These are phyloP conservation scores for Gymnopilus junonius DNA, from an alignment of 768 basidiomycete species.

Conservation along the genomic window DNA sequence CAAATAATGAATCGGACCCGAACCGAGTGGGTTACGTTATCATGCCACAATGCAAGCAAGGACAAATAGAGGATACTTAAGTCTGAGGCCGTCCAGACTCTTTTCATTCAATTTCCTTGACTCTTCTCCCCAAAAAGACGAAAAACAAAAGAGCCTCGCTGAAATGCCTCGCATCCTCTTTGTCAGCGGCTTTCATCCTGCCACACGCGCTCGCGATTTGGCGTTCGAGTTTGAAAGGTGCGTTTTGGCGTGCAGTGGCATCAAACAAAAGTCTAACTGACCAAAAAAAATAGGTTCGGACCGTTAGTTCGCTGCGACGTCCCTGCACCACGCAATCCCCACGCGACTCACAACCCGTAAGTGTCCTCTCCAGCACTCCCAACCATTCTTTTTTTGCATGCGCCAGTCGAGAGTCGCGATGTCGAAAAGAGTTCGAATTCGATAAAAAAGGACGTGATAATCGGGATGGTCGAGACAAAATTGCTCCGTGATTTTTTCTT, in stretches of 20 bases:
- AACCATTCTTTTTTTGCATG: constrained; percentile 20
- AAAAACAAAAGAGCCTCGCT: not conserved
- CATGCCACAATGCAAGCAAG: constrained; percentile 23
- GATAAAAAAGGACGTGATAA: too few relatives aligned
- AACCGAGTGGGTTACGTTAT: not conserved
- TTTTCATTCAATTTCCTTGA: not conserved
- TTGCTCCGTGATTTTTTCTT: not conserved
- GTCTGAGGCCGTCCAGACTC: not conserved
- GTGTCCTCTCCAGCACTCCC: constrained; percentile 40
- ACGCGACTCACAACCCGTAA: constrained; percentile 82
- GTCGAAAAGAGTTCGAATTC: constrained; percentile 7
- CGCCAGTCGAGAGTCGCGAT: constrained; percentile 21
- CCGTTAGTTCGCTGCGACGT: constrained; percentile 89
- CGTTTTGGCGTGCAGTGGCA: constrained; percentile 17
- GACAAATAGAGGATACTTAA: constrained; percentile 10
- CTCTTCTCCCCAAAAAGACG: not conserved
- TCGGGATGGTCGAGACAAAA: not conserved
- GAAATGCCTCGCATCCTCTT: constrained; percentile 81
- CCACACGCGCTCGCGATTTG: constrained; percentile 83
- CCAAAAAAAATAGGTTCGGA: constrained; percentile 63
- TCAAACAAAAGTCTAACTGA: not conserved
- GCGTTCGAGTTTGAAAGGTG: constrained; percentile 90
- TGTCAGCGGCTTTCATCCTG: constrained; percentile 83
- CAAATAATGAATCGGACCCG: not conserved
- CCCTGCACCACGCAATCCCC: constrained; percentile 81